Evolutionary conservation across 257 asterid genomes (phyloP).

Genomic region (Galeopsis tetrahit): DNA sequence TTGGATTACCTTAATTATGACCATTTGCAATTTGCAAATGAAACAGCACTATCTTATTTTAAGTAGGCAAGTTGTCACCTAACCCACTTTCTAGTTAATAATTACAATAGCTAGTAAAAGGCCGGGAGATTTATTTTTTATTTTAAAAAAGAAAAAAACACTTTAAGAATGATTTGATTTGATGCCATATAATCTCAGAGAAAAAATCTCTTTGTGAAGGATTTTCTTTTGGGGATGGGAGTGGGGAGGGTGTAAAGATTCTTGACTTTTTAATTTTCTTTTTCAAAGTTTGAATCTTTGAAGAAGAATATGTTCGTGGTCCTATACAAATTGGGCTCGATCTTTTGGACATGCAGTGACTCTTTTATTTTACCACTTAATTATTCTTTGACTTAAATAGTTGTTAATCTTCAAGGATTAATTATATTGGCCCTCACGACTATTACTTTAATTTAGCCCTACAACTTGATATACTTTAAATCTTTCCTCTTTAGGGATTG

Average conservation of each 20-base stretch:
- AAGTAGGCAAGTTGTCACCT: constrained; percentile 33
- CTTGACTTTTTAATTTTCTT: constrained; percentile 30
- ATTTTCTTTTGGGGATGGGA: constrained; percentile 20
- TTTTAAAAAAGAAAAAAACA: too few relatives aligned
- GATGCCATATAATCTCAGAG: constrained; percentile 29
- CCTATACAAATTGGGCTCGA: too few relatives aligned
- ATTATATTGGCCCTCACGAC: too few relatives aligned
- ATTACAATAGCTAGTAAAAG: too few relatives aligned
- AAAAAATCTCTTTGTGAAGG: constrained; percentile 25
- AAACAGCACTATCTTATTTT: neutral
- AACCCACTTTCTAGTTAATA: constrained; percentile 27
- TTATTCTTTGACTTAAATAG: constrained; percentile 50
- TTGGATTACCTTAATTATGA: constrained; percentile 36
- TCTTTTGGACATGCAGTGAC: constrained; percentile 30
- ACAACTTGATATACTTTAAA: constrained; percentile 22
- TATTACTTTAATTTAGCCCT: too few relatives aligned
- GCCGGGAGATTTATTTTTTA: too few relatives aligned
- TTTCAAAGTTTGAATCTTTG: constrained; percentile 40
- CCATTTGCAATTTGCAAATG: neutral
- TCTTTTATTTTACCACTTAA: too few relatives aligned
- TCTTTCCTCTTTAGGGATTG: constrained; percentile 41
- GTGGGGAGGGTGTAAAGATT: constrained; percentile 40
- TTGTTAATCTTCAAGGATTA: too few relatives aligned
- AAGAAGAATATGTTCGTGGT: constrained; percentile 49
- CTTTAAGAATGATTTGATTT: constrained; percentile 30